Evolutionary conservation across 192 early-diverging fungal species (phyloP).

Genomic region (Chytriomyces sp.): DNA sequence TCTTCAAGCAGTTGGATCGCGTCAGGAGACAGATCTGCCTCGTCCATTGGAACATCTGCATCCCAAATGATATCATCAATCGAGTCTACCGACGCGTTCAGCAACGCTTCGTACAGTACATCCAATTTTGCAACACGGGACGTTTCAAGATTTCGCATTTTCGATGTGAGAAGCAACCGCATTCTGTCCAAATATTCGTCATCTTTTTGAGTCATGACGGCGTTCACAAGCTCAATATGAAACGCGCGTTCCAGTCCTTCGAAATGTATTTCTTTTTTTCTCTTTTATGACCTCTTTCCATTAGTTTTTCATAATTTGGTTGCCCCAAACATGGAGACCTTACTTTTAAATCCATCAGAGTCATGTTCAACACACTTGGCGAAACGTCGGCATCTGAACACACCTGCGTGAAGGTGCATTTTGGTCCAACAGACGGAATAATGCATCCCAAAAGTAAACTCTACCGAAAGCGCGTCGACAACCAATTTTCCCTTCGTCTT

Average conservation of each 20-base stretch:
- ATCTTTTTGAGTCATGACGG: not conserved
- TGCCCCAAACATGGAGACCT: no score
- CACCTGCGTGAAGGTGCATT: not conserved
- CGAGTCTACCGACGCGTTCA: not conserved
- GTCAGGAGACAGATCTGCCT: not conserved
- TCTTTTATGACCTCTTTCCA: no score
- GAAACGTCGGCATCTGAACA: conserved; percentile 16
- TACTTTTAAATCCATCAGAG: conserved; percentile 32
- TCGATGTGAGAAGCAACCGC: conserved; percentile 19
- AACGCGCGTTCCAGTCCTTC: conserved; percentile 22
- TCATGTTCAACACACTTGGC: not conserved
- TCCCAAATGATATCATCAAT: conserved; percentile 7
- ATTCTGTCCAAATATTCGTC: conserved; percentile 22
- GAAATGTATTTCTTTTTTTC: conserved; percentile 34
- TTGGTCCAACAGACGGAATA: not conserved
- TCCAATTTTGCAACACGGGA: conserved; percentile 41
- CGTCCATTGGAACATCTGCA: not conserved
- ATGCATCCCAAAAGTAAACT: not conserved
- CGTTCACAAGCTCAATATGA: conserved; percentile 27
- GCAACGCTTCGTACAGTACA: conserved; percentile 28
- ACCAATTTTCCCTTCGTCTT: conserved; percentile 26
- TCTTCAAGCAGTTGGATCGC: conserved; percentile 5
- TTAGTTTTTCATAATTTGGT: no score
- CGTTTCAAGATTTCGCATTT: conserved; percentile 22
- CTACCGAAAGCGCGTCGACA: conserved; percentile 9